Percentiles rank a stretch among this genome's conserved stretches.
Conservation (phyloP, 2,329 filamentous ascomycete species). For the Bipolaris cookei region DNA sequence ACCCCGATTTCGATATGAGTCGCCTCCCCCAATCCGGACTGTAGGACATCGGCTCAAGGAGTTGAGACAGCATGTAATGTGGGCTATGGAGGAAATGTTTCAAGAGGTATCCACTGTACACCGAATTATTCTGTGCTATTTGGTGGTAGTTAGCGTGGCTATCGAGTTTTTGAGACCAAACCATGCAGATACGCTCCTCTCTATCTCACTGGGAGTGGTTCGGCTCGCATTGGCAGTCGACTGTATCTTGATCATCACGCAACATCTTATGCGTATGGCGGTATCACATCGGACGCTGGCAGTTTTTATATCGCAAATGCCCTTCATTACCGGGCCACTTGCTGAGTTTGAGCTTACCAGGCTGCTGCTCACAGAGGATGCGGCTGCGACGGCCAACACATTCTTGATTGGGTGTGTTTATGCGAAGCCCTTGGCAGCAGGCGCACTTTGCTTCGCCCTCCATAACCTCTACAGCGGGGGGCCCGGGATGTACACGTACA, state of each 20-base stretch:
- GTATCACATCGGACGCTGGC: neutral
- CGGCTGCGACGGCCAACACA: neutral
- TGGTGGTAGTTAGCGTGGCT: neutral
- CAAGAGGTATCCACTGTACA: neutral
- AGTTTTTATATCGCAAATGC: neutral
- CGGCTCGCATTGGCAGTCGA: neutral
- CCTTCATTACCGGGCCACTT: neutral
- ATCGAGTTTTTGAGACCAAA: neutral
- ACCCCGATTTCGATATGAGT: neutral
- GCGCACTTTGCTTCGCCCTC: neutral
- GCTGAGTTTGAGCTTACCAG: neutral
- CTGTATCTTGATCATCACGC: constrained; percentile 2
- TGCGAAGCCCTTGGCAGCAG: constrained; percentile 1
- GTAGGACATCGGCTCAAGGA: neutral
- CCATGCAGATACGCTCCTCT: neutral
- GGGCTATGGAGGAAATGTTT: neutral
- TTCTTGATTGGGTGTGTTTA: constrained; percentile 1
- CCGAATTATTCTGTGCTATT: neutral
- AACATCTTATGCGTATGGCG: neutral
- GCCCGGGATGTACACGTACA: neutral
- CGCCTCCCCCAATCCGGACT: neutral
- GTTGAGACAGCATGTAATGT: neutral
- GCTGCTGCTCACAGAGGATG: neutral
- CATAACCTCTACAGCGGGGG: neutral
- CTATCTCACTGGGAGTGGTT: neutral